phyloP scores from a whole-genome alignment of 768 basidiomycete species.

The Roridomyces roridus region DNA sequence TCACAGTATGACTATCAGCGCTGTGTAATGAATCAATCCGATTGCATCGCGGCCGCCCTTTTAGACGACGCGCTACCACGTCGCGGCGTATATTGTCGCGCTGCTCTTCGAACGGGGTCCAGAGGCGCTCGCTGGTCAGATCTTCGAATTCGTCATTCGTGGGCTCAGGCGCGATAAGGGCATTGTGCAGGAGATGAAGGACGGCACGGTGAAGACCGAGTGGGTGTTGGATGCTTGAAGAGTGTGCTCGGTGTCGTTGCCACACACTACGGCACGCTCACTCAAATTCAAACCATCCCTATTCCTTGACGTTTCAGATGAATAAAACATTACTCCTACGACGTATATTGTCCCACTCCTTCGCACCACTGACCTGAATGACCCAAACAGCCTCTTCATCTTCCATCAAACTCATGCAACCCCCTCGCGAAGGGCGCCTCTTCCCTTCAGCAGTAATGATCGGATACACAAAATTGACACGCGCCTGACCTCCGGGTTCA shows the following conservation, averaged over 20 bases:
- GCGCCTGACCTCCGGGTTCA: neutral
- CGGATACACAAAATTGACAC: neutral
- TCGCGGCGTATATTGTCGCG: constrained; percentile 6
- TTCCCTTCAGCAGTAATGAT: neutral
- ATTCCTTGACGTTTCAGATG: too few species aligned
- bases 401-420: constrained; percentile 2
- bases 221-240: constrained; percentile 13
- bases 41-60: too few species aligned
- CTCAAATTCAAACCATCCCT: too few species aligned
- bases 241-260: too few species aligned
- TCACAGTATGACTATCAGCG: too few species aligned
- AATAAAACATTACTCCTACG: too few species aligned
- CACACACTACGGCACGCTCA: too few species aligned
- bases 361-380: neutral
- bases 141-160: neutral
- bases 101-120: constrained; percentile 9
- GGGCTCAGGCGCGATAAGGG: constrained; percentile 4
- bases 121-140: neutral
- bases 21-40: too few species aligned
- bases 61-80: constrained; percentile 9
- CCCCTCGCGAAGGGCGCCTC: neutral
- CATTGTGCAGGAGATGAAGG: neutral
- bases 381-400: constrained; percentile 15
- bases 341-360: constrained; percentile 11
- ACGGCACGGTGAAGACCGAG: constrained; percentile 4